Evolutionary conservation across 805 yeast genomes (phyloP).

Genomic region (Saturnispora zaruensis): DNA sequence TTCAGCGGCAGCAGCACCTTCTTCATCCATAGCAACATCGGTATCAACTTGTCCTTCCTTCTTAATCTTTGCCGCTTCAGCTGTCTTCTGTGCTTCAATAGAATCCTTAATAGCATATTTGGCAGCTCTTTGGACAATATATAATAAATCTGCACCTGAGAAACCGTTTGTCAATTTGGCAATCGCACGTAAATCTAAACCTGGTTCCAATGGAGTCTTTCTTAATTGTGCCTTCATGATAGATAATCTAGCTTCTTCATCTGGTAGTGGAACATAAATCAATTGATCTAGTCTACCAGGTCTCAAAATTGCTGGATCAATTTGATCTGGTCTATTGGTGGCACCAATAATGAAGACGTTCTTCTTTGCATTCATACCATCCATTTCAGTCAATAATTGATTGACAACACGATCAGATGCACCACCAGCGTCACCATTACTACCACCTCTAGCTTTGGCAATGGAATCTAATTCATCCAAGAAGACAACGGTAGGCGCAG

Average conservation of each 20-base stretch:
- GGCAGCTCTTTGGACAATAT: slow-evolving; percentile 97
- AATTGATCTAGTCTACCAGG: slow-evolving; percentile 99
- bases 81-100: slow-evolving; percentile 67
- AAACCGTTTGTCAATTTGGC: slow-evolving; percentile 95
- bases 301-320: slow-evolving; percentile 96
- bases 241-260: slow-evolving; percentile 86
- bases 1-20: not conserved
- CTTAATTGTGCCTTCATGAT: slow-evolving; percentile 93
- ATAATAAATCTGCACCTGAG: slow-evolving; percentile 97
- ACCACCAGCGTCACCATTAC: slow-evolving; percentile 90
- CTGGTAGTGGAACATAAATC: slow-evolving; percentile 97
- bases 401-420: slow-evolving; percentile 95
- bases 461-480: slow-evolving; percentile 97
- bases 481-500: slow-evolving; percentile 98
- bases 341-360: slow-evolving; percentile 99
- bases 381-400: slow-evolving; percentile 96
- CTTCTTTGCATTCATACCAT: slow-evolving; percentile 99
- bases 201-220: slow-evolving; percentile 98
- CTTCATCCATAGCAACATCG: slow-evolving; percentile 39
- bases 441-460: slow-evolving; percentile 94
- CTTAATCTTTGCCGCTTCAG: slow-evolving; percentile 42
- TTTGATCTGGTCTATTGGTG: slow-evolving; percentile 98
- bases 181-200: slow-evolving; percentile 77
- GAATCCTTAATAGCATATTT: slow-evolving; percentile 97
- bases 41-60: slow-evolving; percentile 24